Evolutionary conservation across 495 filamentous ascomycete species (phyloP), one percentile per base, ranked within the genome.

Genomic region (Bacidia gigantensis): DNA sequence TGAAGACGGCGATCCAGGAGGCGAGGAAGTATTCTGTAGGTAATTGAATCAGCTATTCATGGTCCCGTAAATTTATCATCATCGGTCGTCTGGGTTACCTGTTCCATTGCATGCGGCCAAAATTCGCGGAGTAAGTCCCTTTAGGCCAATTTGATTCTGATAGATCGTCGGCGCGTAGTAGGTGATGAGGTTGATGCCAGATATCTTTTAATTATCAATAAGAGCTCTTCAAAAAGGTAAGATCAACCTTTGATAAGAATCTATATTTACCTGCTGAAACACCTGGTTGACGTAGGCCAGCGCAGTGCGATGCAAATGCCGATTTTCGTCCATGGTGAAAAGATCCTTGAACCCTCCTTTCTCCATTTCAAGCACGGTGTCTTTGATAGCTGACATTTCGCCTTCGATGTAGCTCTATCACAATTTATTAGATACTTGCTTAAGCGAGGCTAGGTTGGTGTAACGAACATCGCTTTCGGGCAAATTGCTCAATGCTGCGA

Each of bases 221-320:
- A n/a, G n/a, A n/a, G n/a, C n/a, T n/a, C n/a, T n/a, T n/a, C n/a
- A n/a, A n/a, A n/a, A n/a, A n/a, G n/a, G n/a, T n/a, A n/a, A n/a
- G n/a, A n/a, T n/a, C n/a, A n/a, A n/a, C n/a, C n/a, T n/a, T n/a
- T n/a, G n/a, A n/a, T n/a, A n/a, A n/a, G n/a, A n/a, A n/a, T n/a
- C 55, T n/a, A n/a, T n/a, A n/a, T n/a, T n/a, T n/a, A n/a, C n/a
- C n/a, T 89, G 83, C 58, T 87, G 84, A 67, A 86, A 86, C 70
- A 84, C 76, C 55, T 87, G 84, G 64, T 84, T 87, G 62, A 85
- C 75, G 59, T 86, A 85, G 42, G 76, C 84, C 25, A 88, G 70
- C 22, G 80, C 62, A 0, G 75, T 78, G 11, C 86, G 79, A 64
- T 88, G 85, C 58, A 89, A 77, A 61, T 87, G 82, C 26, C 85